A percentile compares a stretch with the other conserved stretches of the same genome.
phyloP scores from a whole-genome alignment of 2,329 filamentous ascomycete genomes.

The Cercospora brassicicola region DNA sequence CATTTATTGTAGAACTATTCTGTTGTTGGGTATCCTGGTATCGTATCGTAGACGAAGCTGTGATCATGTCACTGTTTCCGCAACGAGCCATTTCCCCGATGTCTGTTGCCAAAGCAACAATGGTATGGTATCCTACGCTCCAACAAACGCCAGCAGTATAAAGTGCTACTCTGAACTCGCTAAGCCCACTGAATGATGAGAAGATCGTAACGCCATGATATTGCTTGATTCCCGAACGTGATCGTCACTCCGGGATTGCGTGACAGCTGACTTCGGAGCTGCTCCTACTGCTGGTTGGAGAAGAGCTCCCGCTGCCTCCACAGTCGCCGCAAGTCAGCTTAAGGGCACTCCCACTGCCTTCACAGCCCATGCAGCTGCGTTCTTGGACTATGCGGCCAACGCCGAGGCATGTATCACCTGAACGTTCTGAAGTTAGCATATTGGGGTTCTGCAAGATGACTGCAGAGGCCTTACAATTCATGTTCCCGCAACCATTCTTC shows the following conservation, averaged over 20 bases:
- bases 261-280: constrained; percentile 1
- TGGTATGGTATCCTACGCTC: neutral
- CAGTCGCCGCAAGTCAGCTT: constrained; percentile 22
- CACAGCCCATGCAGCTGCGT: constrained; percentile 12
- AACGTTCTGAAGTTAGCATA: neutral
- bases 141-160: neutral
- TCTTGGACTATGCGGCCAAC: constrained; percentile 1
- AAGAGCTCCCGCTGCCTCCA: constrained; percentile 13
- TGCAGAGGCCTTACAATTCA: constrained; percentile 15
- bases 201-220: neutral
- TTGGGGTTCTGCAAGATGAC: too few species aligned
- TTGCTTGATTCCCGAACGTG: neutral
- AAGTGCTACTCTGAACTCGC: neutral
- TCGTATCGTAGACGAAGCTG: neutral
- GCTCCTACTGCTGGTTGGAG: constrained; percentile 10
- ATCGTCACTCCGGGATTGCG: constrained; percentile 4
- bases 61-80: neutral
- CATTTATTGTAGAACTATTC: neutral
- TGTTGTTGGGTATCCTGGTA: neutral
- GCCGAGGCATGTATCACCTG: constrained; percentile 10
- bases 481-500: constrained; percentile 24
- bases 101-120: neutral
- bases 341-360: constrained; percentile 18
- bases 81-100: neutral
- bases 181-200: neutral